phyloP scores from a whole-genome alignment of 1,284 basidiomycete genomes.

The Rhodotorula sp. region DNA sequence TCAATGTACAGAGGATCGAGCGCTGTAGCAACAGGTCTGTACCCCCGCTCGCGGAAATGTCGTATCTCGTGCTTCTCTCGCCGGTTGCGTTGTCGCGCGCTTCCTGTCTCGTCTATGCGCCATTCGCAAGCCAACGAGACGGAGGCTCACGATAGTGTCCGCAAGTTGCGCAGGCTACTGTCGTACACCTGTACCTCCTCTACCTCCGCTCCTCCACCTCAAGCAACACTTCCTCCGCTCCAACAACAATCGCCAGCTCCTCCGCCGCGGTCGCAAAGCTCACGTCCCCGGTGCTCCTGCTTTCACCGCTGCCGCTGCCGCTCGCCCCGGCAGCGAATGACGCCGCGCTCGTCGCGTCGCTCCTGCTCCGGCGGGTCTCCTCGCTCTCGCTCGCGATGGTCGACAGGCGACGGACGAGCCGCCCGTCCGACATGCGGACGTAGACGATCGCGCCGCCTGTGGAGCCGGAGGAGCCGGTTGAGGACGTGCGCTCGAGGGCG shows the following conservation, averaged over 20 bases:
- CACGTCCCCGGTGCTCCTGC: not conserved
- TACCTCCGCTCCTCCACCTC: not conserved
- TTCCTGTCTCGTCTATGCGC: too few species aligned
- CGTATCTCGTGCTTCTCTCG: not conserved
- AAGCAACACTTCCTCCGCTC: not conserved
- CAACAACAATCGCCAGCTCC: not conserved
- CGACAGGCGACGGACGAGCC: constrained; percentile 17
- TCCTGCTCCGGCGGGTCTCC: not conserved
- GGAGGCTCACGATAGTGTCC: not conserved
- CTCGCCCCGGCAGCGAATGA: not conserved
- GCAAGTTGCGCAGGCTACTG: not conserved
- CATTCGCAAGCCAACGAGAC: not conserved
- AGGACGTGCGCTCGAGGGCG: not conserved
- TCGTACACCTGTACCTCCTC: not conserved
- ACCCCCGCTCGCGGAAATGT: too few species aligned
- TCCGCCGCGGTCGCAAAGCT: constrained; percentile 14
- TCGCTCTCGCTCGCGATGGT: constrained; percentile 18
- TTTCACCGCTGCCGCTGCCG: not conserved
- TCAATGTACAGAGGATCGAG: not conserved
- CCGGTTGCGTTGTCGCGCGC: too few species aligned
- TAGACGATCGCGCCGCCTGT: constrained; percentile 8
- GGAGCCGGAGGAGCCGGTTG: constrained; percentile 19
- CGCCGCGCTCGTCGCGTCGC: not conserved
- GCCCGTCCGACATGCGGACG: constrained; percentile 23
- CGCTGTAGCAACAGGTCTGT: not conserved